These are phyloP conservation scores for Capsicum chinense DNA, from an alignment of 257 asterid species.

Conservation along the genomic window DNA sequence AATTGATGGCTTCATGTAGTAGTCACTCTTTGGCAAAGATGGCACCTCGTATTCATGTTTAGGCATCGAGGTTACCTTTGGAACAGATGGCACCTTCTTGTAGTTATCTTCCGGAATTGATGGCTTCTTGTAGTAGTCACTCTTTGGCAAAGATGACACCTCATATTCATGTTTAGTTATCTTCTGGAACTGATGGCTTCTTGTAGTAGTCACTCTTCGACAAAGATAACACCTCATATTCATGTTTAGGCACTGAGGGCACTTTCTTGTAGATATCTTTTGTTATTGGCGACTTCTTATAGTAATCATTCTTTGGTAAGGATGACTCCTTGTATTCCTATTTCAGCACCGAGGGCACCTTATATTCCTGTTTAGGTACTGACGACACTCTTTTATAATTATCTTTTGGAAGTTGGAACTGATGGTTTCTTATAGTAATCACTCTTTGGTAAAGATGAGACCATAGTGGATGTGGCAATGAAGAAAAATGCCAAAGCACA, in stretches of 20 bases:
- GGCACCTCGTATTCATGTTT: not conserved
- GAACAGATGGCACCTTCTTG: not conserved
- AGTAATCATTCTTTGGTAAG: not conserved
- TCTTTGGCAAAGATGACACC: not conserved
- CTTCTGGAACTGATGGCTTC: not conserved
- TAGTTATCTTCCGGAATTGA: too few species aligned
- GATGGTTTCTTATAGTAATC: not conserved
- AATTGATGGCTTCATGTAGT: not conserved
- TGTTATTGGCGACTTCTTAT: not conserved
- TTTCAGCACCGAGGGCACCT: not conserved
- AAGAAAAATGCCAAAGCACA: slow-evolving; percentile 5
- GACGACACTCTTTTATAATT: not conserved
- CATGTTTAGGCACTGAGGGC: not conserved
- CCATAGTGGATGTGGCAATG: slow-evolving; percentile 2
- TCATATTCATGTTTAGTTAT: too few species aligned
- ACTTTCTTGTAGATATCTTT: not conserved
- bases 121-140: not conserved
- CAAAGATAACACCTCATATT: too few species aligned
- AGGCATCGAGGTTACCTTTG: not conserved
- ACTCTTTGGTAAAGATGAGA: not conserved
- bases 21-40: not conserved
- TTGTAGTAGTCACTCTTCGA: not conserved
- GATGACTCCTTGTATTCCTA: too few species aligned
- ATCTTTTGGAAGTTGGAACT: not conserved
- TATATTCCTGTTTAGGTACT: not conserved